These are phyloP conservation scores for Pueraria montana DNA, from an alignment of 306 rosid species.

Conservation along the genomic window DNA sequence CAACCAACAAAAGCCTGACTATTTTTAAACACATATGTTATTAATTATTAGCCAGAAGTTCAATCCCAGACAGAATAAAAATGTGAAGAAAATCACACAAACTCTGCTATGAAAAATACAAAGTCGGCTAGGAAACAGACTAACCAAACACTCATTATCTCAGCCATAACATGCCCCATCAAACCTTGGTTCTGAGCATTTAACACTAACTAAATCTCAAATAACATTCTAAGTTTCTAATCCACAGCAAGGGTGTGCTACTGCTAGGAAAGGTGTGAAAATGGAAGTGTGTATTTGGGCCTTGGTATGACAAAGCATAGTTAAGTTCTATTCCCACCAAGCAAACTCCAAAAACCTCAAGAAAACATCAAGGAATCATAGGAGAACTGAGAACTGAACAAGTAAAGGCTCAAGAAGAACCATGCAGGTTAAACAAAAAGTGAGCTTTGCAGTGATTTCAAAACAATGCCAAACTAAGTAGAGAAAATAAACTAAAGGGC, in stretches of 20 bases:
- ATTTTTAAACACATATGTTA: conserved; percentile 17
- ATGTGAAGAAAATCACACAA: conserved; percentile 7
- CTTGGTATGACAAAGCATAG: neutral
- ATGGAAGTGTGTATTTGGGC: neutral
- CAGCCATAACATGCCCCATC: conserved; percentile 21
- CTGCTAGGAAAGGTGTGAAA: neutral
- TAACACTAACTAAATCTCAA: conserved; percentile 38
- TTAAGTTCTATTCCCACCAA: conserved; percentile 15
- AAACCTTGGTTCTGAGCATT: neutral
- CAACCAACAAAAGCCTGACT: conserved; percentile 35
- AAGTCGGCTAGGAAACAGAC: conserved; percentile 12
- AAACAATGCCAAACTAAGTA: conserved; percentile 11
- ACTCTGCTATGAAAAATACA: neutral
- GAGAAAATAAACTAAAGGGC: conserved; percentile 30
- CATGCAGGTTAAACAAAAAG: conserved; percentile 22
- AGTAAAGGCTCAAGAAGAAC: conserved; percentile 26
- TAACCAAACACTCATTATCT: conserved; percentile 3
- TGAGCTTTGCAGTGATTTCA: neutral
- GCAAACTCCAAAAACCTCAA: conserved; percentile 8
- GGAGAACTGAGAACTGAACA: neutral
- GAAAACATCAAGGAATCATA: conserved; percentile 17
- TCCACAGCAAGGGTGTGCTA: conserved; percentile 1
- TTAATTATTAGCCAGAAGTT: conserved; percentile 21
- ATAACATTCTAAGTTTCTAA: neutral
- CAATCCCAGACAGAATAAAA: neutral